Conservation (phyloP, 352 stramenopile genomes). For the Globisporangium uncinulatum region DNA sequence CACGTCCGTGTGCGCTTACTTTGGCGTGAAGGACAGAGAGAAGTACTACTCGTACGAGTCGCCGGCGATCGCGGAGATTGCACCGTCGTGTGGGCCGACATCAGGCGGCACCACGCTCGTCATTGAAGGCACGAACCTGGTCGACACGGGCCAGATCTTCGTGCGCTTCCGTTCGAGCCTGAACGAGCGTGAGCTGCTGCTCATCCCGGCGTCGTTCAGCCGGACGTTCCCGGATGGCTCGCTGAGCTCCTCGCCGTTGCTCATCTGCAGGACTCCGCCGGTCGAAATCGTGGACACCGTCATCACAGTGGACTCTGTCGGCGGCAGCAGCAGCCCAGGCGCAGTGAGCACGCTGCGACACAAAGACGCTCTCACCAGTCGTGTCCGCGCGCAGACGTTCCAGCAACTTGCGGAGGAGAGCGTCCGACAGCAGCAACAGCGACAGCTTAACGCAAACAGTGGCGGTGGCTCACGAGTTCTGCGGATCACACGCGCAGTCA, state of each 20-base stretch:
- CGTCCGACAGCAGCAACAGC: conserved; percentile 19
- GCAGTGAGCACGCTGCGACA: conserved; percentile 12
- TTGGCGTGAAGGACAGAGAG: conserved; percentile 41
- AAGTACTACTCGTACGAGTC: conserved; percentile 70
- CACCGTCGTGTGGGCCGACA: conserved; percentile 49
- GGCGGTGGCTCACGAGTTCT: conserved; percentile 15
- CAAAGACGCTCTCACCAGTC: conserved; percentile 27
- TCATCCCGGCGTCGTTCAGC: conserved; percentile 53
- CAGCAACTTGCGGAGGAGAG: conserved; percentile 57
- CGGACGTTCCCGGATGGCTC: conserved; percentile 51
- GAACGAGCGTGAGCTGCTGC: conserved; percentile 57
- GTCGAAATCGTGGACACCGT: conserved; percentile 54
- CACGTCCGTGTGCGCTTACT: conserved; percentile 17
- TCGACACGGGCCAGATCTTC: conserved; percentile 73
- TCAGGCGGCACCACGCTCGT: conserved; percentile 50
- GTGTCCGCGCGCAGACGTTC: conserved; percentile 41
- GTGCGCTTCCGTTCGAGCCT: conserved; percentile 58
- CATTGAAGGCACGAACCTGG: conserved; percentile 50
- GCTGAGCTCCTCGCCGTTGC: conserved; percentile 36
- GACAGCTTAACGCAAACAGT: conserved; percentile 10
- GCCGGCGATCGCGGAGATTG: conserved; percentile 50
- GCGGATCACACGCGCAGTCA: conserved; percentile 17
- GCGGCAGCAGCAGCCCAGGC: background rate
- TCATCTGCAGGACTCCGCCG: conserved; percentile 51
- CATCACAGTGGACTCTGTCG: conserved; percentile 7